Evolutionary conservation across 495 filamentous ascomycete species (phyloP).

Genomic region (Halenospora varia): DNA sequence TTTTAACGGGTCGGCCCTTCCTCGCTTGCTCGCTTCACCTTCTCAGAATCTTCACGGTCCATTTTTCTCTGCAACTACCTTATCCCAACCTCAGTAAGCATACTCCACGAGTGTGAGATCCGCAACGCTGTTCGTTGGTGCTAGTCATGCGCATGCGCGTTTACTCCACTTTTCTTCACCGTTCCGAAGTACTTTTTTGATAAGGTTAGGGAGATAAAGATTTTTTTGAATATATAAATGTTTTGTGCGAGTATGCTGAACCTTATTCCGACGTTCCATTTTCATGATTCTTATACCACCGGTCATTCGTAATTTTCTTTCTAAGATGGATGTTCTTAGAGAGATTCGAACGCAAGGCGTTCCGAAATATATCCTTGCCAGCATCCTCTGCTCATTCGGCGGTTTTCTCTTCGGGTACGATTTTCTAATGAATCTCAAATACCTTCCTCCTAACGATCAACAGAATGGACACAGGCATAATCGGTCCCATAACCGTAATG

Average conservation of each 20-base stretch:
- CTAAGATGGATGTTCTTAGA: no score
- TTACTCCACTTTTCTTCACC: neutral
- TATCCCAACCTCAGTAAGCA: no score
- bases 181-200: neutral
- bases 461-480: constrained; percentile 52
- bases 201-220: neutral
- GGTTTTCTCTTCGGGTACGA: constrained; percentile 21
- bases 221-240: no score
- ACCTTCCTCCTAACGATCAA: neutral
- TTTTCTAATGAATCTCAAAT: no score
- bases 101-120: neutral
- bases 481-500: constrained; percentile 62
- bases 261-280: no score
- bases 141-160: neutral
- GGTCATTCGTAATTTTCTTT: no score
- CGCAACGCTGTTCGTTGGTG: neutral
- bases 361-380: constrained; percentile 15
- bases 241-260: no score
- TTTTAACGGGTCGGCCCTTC: no score
- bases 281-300: no score
- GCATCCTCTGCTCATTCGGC: constrained; percentile 14
- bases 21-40: no score
- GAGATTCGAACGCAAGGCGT: neutral
- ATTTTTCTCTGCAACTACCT: neutral
- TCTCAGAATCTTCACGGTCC: neutral